A percentile compares a stretch with the other conserved stretches of the same genome.
Evolutionary conservation across 768 basidiomycete genomes (phyloP).

Genomic region (Lentinula boryana): DNA sequence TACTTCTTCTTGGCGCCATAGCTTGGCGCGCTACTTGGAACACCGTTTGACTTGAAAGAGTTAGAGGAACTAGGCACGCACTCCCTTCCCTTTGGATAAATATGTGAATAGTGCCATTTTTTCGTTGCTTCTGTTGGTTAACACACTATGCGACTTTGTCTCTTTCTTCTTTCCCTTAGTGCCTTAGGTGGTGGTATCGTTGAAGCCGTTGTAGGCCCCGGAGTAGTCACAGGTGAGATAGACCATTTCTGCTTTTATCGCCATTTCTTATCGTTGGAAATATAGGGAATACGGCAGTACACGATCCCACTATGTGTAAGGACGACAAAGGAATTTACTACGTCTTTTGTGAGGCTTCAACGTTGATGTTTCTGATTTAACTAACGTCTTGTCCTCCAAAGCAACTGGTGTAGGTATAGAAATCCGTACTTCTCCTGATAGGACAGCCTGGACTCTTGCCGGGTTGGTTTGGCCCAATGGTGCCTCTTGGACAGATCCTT

Average conservation of each 20-base stretch:
- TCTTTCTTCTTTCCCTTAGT: not conserved
- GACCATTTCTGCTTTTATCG: not conserved
- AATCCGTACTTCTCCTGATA: slow-evolving; percentile 26
- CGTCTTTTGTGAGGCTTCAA: slow-evolving; percentile 17
- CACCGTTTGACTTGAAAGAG: too few species aligned
- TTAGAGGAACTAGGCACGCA: not conserved
- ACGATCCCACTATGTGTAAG: slow-evolving; percentile 24
- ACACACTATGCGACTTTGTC: not conserved
- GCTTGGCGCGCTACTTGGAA: not conserved
- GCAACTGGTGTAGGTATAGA: slow-evolving; percentile 23
- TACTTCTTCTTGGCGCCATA: not conserved
- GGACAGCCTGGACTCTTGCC: slow-evolving; percentile 20
- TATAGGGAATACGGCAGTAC: slow-evolving; percentile 15
- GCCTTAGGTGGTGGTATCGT: not conserved
- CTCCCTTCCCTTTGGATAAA: not conserved
- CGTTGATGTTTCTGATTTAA: not conserved
- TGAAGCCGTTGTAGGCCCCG: not conserved
- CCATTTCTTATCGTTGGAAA: slow-evolving; percentile 6
- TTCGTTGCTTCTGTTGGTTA: not conserved
- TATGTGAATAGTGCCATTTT: not conserved
- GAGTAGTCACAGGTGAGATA: not conserved
- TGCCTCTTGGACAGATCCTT: slow-evolving; percentile 25
- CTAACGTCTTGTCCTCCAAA: not conserved
- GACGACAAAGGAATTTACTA: slow-evolving; percentile 23
- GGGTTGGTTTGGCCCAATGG: slow-evolving; percentile 27